Base-by-base conservation (phyloP, 495 filamentous ascomycete species). In the Antarctomyces pellizariae region DNA sequence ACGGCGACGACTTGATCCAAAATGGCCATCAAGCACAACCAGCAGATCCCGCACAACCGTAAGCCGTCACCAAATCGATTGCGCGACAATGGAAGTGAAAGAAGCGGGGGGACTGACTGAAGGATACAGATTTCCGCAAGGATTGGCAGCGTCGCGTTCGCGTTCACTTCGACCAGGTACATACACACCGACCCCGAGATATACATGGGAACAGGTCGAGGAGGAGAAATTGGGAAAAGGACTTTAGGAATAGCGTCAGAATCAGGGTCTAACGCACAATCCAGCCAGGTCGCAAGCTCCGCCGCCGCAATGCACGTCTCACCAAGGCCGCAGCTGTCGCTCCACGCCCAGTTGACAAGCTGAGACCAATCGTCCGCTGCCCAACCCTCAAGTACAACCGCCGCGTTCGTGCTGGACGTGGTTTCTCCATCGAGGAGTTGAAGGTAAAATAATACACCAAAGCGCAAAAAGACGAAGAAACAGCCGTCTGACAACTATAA, bases 91-190 rank as follows among this genome's bases (percentile, higher is more conserved):
- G n/a, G n/a, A n/a, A n/a, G n/a, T n/a, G n/a, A n/a, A n/a, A n/a
- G n/a, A n/a, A n/a, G n/a, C n/a, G n/a, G n/a, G n/a, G n/a, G n/a
- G 14, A 28, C 25, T 25, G 30, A 35, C 34, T 30, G 32, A n/a
- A n/a, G n/a, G n/a, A n/a, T n/a, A 37, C 45, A 84, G 78, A 97
- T 57, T 97, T 97, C 80, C 86, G 80, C 66, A 97, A 97, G 80
- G 79, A 97, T 64, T 97, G 86, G 86, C 82, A 92, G 58, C 75
- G 77, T 56, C 82, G 86, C 60, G 86, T 97, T 43, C 76, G 82
- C 58, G 67, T 69, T 52, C 89, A 95, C 66, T 97, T 97, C 64
- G 78, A 97, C 64, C 86, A 97, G 84, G 84, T 95, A 82, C 54
- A 51, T 54, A 46, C 36, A 39, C 44, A 45, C 48, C 51, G 44